Evolutionary conservation across 306 rosid genomes (phyloP), one percentile per base, ranked within the genome.

Genomic region (Sicyos baderoa): DNA sequence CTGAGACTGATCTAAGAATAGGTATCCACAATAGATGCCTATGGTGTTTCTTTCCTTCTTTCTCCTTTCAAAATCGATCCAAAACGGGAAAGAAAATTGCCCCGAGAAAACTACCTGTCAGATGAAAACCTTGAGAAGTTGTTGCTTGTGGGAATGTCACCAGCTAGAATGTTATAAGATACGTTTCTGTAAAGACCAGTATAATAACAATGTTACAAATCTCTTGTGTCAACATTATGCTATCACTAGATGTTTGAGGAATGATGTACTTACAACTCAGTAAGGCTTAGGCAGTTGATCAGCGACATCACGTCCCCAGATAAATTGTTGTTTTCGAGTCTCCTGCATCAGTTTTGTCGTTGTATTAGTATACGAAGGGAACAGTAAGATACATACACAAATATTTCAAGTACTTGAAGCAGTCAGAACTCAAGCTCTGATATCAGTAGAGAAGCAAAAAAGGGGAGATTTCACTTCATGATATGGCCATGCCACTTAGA

Each of bases 101-200:
- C 11, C 27, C 27, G 1, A n/a, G 13, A 49, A 17, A 57, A 86
- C 73, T 56, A 90, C 99, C 99, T 90, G 78, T 90, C 92, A 1
- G 86, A 78, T 5, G 92, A 74, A 71, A 94, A 94, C 85, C 95
- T 85, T 40, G 97, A 77, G 83, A 94, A 94, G 82, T 94, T 94
- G 72, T 90, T 88, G 77, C 76, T 83, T 8, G 90, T 86, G 22
- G 99, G 99, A 78, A 94, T 85, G 56, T 84, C 83, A 72, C 99
- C 99, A n/a, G 32, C 89, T 37, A 94, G 76, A 35, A 84, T 75
- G 86, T 94, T 94, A 53, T 85, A 88, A 27, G 99, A 94, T 40
- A 94, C 96, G 74, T 94, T 90, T 56, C 99, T 94, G 80, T 75
- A 82, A 68, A 56, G 35, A 25, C 10, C 35, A 51, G 22, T 23